Evolutionary conservation across 441 rosid species (phyloP), one percentile per base, ranked within the genome.

Genomic region (Pelargonium myrrhifolium): DNA sequence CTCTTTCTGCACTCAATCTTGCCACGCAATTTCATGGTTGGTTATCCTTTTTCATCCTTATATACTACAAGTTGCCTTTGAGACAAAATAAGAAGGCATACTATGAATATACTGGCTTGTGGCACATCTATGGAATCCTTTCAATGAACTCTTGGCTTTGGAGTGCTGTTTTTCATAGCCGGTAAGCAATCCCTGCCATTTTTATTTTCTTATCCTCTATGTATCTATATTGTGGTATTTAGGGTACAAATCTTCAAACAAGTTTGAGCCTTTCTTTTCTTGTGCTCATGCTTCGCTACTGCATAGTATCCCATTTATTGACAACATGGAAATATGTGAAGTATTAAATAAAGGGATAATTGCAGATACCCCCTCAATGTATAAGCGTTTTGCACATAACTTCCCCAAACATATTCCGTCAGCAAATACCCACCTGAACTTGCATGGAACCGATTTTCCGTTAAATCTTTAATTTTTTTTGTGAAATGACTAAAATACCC

Each of bases 121-220:
- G 96, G 95, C 97, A 88, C 71, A 74, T 87, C 45, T 93, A 93
- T 66, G 92, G 78, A 17, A 66, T 90, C 68, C 66, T 90, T 6
- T 76, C 98, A 66, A 75, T 88, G 86, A 90, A 93, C 76, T 83
- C 96, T 7, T 87, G 98, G 96, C 84, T 93, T 69, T 93, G 98
- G 98, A 90, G 97, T 77, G 83, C 86, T 26, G 83, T 84, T 76
- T 93, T 93, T 81, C 97, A 87, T 68, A 83, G 86, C 71, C 75
- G 92, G 98, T 89, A 79, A 78, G 76, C 26, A 24, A 2, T 24
- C 26, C 26, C 2, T 24, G 26, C 2, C 26, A 24, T 24, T 24
- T 24, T 24, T 24, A 24, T 24, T 24, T 24, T 24, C 26, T 24
- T 24, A 24, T 24, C 26, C 26, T 24, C 26, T 24, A 24, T 24